Base-by-base conservation (phyloP, 1,284 basidiomycete species). In the Testicularia cyperi region DNA sequence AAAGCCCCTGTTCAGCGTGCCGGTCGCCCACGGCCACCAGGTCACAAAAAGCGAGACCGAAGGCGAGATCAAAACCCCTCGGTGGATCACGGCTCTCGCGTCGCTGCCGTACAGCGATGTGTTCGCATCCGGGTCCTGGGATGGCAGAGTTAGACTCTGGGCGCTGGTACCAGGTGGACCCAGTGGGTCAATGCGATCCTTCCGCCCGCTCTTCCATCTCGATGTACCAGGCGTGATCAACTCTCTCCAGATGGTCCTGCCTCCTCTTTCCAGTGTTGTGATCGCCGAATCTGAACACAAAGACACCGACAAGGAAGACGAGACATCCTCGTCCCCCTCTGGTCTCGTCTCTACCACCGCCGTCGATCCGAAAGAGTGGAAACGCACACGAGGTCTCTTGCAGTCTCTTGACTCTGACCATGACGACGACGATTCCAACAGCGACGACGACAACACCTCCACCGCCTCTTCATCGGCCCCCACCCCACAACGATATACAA, bases 91-190 rank as follows among this genome's bases (percentile, higher is more conserved):
- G 0, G 81, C 88, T 0, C 77, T 98, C 18, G 86, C 86, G 2
- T 82, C 84, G 52, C 78, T 97, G 27, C 84, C 87, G 13, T 97
- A 94, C 77, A 88, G 90, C 6, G 91, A 99, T 77, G 71, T 94
- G 4, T 90, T 99, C 68, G 90, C 84, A 0, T 92, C 63, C 87
- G 92, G 92, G 14, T 96, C 92, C 13, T 97, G 89, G 87, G 91
- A 96, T 60, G 90, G 90, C 0, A 14, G 24, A 80, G 35, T 98
- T 67, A 85, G 87, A 22, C 78, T 98, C 68, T 99, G 94, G 94
- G 86, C 87, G 67, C 79, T 99, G 24, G 85, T 90, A 53, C 65
- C 82, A 1, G 85, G 83, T n/a, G 48, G 33, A 21, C 8, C 18
- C 0, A 37, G 23, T 2, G 56, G 56, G 10, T 13, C n/a, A 18